phyloP scores from a whole-genome alignment of 2,329 filamentous ascomycete species.

The Colletotrichum sp. region DNA sequence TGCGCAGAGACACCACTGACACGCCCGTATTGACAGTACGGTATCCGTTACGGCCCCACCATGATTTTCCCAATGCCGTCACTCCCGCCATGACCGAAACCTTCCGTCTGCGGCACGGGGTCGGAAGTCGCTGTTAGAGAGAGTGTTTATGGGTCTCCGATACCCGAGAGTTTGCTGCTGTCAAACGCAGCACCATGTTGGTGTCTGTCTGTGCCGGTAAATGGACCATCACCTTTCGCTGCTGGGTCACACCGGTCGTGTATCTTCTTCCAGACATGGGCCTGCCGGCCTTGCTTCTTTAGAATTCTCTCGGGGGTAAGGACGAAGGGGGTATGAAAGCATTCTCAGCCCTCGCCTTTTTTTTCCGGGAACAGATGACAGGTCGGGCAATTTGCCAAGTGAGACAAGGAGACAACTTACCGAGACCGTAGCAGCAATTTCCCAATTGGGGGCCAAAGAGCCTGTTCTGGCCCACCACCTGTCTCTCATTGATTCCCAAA shows the following conservation, averaged over 20 bases:
- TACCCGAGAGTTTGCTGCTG: background rate
- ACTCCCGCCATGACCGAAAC: background rate
- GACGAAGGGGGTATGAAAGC: background rate
- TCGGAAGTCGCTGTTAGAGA: background rate
- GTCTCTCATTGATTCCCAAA: background rate
- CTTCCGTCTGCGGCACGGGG: background rate
- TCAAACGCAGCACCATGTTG: background rate
- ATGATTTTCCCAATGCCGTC: background rate
- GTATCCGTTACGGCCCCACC: background rate
- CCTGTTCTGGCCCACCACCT: background rate
- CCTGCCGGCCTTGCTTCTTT: background rate
- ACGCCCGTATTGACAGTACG: background rate
- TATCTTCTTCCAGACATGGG: background rate
- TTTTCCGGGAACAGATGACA: slow-evolving; percentile 11
- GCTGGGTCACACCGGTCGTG: background rate
- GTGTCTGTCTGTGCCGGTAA: background rate
- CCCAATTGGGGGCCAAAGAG: background rate
- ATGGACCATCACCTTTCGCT: background rate
- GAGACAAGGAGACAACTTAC: slow-evolving; percentile 6
- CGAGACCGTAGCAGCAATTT: background rate
- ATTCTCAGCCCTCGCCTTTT: background rate
- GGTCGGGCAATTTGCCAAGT: background rate
- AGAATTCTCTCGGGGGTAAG: background rate
- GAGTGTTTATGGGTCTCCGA: background rate
- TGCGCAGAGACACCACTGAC: background rate